Evolutionary conservation across 2,329 filamentous ascomycete species (phyloP), one percentile per base, ranked within the genome.

Genomic region (Paecilomyces sp.): DNA sequence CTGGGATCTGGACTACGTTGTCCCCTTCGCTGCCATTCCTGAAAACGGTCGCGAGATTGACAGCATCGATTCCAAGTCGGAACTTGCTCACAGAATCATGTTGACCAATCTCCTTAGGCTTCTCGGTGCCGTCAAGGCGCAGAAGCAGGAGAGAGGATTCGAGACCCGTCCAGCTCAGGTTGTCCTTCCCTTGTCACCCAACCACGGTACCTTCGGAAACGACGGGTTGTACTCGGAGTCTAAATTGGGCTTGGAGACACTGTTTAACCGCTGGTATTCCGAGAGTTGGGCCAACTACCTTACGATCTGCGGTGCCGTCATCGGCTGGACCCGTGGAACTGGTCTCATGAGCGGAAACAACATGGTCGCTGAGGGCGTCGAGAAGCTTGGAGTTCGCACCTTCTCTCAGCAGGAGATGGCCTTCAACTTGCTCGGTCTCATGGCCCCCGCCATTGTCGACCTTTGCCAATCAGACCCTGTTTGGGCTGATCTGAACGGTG

Each of bases 321-420:
- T 99, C 73, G 94, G 94, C 63, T 99, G 94, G 94, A 99, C 94
- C 67, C 93, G 94, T 79, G 94, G 93, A 65, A 99, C 94, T 64
- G 94, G 94, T 73, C 86, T 99, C 68, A 99, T 99, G 93, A 90
- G 89, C 66, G 92, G 90, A 71, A 97, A 97, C 83, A 97, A 99
- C 77, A 87, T 97, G 68, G 92, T 97, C 65, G 94, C 94, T 36
- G 93, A 97, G 75, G 94, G 93, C 61, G 91, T 99, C 59, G 94
- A 99, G 81, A 91, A 90, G 68, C 94, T 95, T 66, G 94, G 94
- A 69, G 94, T 97, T 28, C 92, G 94, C 68, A 99, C 94, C 3
- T 99, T 99, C 83, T 97, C 93, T 9, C 94, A 97, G 79, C 92
- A 96, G 75, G 94, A 99, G 78, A 99, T 99, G 94, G 94, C 94